A percentile compares a stretch with the other conserved stretches of the same genome.
Conservation (phyloP, 495 filamentous ascomycete species). For the Monascus purpureus region DNA sequence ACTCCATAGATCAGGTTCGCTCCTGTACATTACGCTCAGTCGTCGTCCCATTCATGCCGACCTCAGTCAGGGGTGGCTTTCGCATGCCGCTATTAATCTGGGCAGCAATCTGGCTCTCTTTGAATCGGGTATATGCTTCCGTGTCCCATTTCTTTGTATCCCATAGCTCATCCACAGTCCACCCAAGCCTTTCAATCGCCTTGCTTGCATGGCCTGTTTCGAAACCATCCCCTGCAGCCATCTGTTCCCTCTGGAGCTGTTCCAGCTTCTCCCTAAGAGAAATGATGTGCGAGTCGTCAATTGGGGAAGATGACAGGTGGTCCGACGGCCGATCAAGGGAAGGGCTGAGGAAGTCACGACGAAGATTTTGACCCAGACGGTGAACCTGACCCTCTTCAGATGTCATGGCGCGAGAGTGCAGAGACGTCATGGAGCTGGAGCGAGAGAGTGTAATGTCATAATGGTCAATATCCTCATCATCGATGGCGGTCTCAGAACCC, state of each 20-base stretch:
- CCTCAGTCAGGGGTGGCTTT: slow-evolving; percentile 1
- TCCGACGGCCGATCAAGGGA: slow-evolving; percentile 19
- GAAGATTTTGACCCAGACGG: slow-evolving; percentile 68
- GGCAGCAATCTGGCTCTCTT: slow-evolving; percentile 53
- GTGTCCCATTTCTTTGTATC: slow-evolving; percentile 41
- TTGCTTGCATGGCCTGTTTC: slow-evolving; percentile 39
- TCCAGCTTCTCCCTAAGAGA: slow-evolving; percentile 49
- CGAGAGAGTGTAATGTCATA: slow-evolving; percentile 43
- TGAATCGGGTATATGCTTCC: slow-evolving; percentile 48
- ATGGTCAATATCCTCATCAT: slow-evolving; percentile 36
- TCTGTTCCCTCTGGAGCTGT: slow-evolving; percentile 43
- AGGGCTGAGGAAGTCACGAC: slow-evolving; percentile 49
- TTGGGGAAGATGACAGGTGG: slow-evolving; percentile 20
- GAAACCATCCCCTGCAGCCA: slow-evolving; percentile 39
- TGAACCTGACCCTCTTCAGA: slow-evolving; percentile 85
- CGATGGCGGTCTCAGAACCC: slow-evolving; percentile 25
- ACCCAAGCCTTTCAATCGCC: slow-evolving; percentile 45
- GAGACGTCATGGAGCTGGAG: slow-evolving; percentile 62
- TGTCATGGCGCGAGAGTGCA: slow-evolving; percentile 63
- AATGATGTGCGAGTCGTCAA: slow-evolving; percentile 42
- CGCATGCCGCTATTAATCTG: slow-evolving; percentile 39
- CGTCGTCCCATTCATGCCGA: too few species aligned
- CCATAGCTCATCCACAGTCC: slow-evolving; percentile 38
- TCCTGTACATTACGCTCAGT: too few species aligned
- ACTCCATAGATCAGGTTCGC: too few species aligned